These are phyloP conservation scores for Leptomonas pyrrhocoris DNA, from an alignment of 208 protist species.

Conservation along the genomic window DNA sequence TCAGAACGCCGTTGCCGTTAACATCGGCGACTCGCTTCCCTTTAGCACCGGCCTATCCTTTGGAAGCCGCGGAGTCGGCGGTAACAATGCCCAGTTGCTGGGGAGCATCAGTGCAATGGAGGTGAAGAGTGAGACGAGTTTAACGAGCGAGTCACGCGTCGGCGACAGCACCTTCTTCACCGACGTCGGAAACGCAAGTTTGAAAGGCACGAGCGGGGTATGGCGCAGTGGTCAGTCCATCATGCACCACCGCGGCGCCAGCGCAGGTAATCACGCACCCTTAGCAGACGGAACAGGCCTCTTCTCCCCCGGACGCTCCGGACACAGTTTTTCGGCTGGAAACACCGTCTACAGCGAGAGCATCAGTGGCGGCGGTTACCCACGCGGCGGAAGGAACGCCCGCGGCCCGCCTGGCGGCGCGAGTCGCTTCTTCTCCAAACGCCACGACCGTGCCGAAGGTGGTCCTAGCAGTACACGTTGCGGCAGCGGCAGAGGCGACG, in stretches of 20 bases:
- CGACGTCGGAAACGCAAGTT: conserved; percentile 3
- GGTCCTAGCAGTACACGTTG: neutral
- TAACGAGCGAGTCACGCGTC: conserved; percentile 7
- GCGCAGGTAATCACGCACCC: neutral
- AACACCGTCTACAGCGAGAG: neutral
- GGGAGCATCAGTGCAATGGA: conserved; percentile 13
- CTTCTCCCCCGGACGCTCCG: neutral
- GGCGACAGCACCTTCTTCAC: conserved; percentile 9
- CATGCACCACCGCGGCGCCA: conserved; percentile 4
- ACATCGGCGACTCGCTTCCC: neutral
- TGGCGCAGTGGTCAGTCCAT: conserved; percentile 14
- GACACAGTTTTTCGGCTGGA: neutral
- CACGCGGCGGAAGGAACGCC: neutral
- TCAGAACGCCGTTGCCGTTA: neutral
- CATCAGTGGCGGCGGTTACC: neutral
- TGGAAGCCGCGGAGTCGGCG: conserved; percentile 3
- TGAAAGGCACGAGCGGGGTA: neutral
- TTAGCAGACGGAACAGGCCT: neutral
- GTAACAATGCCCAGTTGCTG: conserved; percentile 3
- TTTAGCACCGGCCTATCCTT: conserved; percentile 11
- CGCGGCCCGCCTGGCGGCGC: neutral
- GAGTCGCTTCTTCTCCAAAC: conserved; percentile 19
- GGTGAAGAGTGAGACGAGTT: conserved; percentile 7
- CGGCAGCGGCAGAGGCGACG: conserved; percentile 3
- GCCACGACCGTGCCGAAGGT: conserved; percentile 12